These are phyloP conservation scores for Neurospora sp. DNA, from an alignment of 2,329 filamentous ascomycete genomes.

Conservation along the genomic window DNA sequence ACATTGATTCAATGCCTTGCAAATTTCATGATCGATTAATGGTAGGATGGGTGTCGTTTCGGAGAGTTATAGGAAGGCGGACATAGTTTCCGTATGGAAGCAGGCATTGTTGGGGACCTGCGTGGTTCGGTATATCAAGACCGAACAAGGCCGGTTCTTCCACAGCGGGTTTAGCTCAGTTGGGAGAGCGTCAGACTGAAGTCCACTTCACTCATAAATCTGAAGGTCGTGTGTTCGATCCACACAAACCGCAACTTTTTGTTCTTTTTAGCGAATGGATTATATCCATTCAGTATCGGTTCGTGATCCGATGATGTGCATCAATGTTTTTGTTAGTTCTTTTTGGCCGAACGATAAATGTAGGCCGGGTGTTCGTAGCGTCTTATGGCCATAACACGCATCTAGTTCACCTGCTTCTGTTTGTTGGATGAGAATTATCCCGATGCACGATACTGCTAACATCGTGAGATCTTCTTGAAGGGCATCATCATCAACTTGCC, in stretches of 20 bases:
- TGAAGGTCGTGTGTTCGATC: neutral
- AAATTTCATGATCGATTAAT: fast-evolving
- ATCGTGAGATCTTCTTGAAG: neutral
- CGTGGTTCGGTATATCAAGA: neutral
- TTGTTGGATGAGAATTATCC: neutral
- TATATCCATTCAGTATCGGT: neutral
- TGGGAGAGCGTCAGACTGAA: conserved; percentile 11
- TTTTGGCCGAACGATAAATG: neutral
- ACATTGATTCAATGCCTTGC: neutral
- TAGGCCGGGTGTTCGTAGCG: neutral
- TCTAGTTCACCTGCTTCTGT: neutral
- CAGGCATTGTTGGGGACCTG: fast-evolving
- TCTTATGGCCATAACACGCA: neutral
- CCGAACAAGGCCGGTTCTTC: fast-evolving
- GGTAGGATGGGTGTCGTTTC: neutral
- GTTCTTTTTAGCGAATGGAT: neutral
- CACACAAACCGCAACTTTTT: neutral
- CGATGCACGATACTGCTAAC: neutral
- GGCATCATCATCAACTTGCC: no score
- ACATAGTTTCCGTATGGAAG: neutral
- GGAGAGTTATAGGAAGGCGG: neutral
- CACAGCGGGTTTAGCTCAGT: conserved; percentile 17
- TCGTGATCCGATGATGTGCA: neutral
- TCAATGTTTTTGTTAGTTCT: neutral
- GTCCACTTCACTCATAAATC: no score